These are phyloP conservation scores for Cordyceps sp. DNA, from an alignment of 2,329 filamentous ascomycete species.

Conservation along the genomic window DNA sequence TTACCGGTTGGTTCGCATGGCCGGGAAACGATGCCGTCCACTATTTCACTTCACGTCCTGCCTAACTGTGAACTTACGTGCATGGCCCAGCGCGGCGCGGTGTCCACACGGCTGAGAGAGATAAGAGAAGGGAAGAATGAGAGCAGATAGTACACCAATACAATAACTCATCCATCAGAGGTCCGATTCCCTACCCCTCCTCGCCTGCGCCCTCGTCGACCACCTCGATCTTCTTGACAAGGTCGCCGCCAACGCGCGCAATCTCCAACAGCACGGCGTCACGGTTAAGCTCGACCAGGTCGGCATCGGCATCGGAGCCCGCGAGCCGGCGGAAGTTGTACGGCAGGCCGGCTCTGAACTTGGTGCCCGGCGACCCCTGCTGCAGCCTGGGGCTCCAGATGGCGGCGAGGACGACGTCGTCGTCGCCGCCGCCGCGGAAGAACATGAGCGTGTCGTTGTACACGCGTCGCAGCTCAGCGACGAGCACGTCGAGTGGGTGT, in stretches of 20 bases:
- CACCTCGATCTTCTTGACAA: slow-evolving; percentile 52
- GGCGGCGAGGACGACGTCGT: slow-evolving; percentile 36
- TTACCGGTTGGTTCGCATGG: no score
- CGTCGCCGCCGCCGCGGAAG: slow-evolving; percentile 53
- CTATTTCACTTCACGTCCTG: no score
- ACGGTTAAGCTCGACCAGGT: slow-evolving; percentile 46
- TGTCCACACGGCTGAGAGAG: no score
- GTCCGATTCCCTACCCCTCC: background rate
- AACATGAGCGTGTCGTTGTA: slow-evolving; percentile 62
- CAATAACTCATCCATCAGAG: no score
- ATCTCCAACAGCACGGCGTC: slow-evolving; percentile 57
- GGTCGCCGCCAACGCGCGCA: slow-evolving; percentile 44
- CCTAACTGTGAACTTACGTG: no score
- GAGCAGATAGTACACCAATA: no score
- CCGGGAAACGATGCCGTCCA: no score
- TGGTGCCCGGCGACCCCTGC: slow-evolving; percentile 14
- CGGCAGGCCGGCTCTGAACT: slow-evolving; percentile 54
- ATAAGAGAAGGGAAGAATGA: no score
- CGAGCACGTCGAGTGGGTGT: slow-evolving; percentile 44
- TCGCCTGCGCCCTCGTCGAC: slow-evolving; percentile 6
- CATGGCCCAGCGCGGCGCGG: no score
- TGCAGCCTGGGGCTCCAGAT: slow-evolving; percentile 41
- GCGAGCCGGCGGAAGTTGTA: slow-evolving; percentile 31
- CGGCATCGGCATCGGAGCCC: slow-evolving; percentile 6
- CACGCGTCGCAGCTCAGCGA: slow-evolving; percentile 47